Conservation (phyloP, 2,329 filamentous ascomycete species). For the Nannizzia gypsea region DNA sequence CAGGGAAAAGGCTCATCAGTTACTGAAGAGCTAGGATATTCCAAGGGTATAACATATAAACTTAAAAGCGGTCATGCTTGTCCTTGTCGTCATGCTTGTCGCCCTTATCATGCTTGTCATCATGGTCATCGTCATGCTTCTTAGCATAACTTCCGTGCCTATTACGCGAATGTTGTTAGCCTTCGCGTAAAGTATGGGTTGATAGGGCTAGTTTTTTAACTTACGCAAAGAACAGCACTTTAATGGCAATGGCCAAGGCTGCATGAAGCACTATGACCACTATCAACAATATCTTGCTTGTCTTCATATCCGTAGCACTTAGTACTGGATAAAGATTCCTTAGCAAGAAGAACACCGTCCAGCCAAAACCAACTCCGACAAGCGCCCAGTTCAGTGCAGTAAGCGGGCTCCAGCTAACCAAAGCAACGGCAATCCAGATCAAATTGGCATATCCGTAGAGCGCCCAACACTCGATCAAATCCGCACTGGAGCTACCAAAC, state of each 20-base stretch:
- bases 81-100: conserved; percentile 17
- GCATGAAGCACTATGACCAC: conserved; percentile 76
- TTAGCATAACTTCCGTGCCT: conserved; percentile 53
- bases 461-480: conserved; percentile 88
- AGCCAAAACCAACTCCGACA: conserved; percentile 70
- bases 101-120: conserved; percentile 23
- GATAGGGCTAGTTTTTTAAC: conserved; percentile 24
- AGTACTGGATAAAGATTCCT: conserved; percentile 85
- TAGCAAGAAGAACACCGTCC: conserved; percentile 72
- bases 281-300: conserved; percentile 74
- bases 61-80: background rate
- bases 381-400: conserved; percentile 87
- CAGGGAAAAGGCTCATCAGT: background rate
- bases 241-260: conserved; percentile 85
- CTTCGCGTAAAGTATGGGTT: conserved; percentile 1
- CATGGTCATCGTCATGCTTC: conserved; percentile 27
- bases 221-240: conserved; percentile 86
- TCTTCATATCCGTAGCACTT: conserved; percentile 82
- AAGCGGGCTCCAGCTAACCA: conserved; percentile 81
- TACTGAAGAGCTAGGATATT: background rate
- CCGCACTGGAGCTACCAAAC: conserved; percentile 83
- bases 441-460: conserved; percentile 94
- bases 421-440: conserved; percentile 89
- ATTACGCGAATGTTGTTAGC: conserved; percentile 11
- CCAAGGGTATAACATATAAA: background rate